Evolutionary conservation across 805 yeast genomes (phyloP), one percentile per base, ranked within the genome.

Genomic region (Candida maltosa): DNA sequence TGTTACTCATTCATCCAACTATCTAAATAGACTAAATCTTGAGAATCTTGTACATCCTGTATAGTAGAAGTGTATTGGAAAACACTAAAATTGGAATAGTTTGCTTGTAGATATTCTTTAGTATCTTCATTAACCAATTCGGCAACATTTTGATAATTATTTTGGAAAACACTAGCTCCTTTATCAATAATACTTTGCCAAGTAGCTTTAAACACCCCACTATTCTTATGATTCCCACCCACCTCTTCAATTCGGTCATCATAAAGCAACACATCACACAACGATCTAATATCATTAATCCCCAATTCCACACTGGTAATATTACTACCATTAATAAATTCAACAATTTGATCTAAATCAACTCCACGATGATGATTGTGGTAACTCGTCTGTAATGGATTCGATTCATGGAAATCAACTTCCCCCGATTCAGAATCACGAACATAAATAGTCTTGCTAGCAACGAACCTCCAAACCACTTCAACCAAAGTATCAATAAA

Each of bases 401-500:
- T 73, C 39, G 45, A 55, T n/a, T n/a, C n/a, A n/a, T n/a, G n/a
- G n/a, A n/a, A n/a, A 51, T 44, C 59, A 4, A 21, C 9, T 5
- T 25, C 35, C n/a, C n/a, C n/a, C 11, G 11, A 23, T 25, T 50
- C 24, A 0, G 59, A 33, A 10, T 64, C 60, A 6, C 65, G 63
- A 41, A 69, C 74, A 3, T 97, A 96, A 52, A 70, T 84, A 1
- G 96, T 76, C 47, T 75, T 77, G 21, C 79, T 74, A 2, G 91
- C 85, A 7, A 87, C 80, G 58, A 67, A 91, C 46, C 93, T 71
- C 96, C 97, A 93, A 6, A 89, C 79, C 28, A 89, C 89, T 15
- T 87, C 78, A 45, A 87, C 59, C 37, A 93, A 63, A 31, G 87
- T 78, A 46, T 87, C 91, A 39, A 93, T 89, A 51, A 93, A 93